These are phyloP conservation scores for Marasmius oreades DNA, from an alignment of 1,284 basidiomycete genomes.

Conservation along the genomic window DNA sequence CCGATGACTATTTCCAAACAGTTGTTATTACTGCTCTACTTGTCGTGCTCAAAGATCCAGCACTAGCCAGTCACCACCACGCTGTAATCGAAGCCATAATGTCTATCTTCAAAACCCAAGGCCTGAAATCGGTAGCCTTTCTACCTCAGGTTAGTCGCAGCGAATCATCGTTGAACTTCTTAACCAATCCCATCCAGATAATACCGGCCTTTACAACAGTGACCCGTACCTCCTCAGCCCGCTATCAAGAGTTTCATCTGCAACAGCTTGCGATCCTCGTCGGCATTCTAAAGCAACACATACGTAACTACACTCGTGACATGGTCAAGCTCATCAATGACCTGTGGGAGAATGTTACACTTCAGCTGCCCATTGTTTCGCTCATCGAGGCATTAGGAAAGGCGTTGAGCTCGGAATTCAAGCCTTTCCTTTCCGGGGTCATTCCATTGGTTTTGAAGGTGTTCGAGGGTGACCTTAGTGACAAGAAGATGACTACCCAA, in stretches of 20 bases:
- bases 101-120: slow-evolving; percentile 99
- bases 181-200: slow-evolving; percentile 57
- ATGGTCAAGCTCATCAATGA: slow-evolving; percentile 84
- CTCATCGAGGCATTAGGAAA: slow-evolving; percentile 94
- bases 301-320: slow-evolving; percentile 86
- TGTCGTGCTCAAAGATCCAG: slow-evolving; percentile 86
- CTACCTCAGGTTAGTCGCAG: slow-evolving; percentile 73
- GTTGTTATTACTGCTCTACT: slow-evolving; percentile 92
- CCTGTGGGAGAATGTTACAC: slow-evolving; percentile 83
- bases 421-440: slow-evolving; percentile 92
- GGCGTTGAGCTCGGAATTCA: slow-evolving; percentile 96
- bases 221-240: slow-evolving; percentile 78
- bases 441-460: slow-evolving; percentile 89
- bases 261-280: slow-evolving; percentile 97
- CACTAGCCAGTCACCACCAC: slow-evolving; percentile 83
- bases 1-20: slow-evolving; percentile 97
- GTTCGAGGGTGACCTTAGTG: slow-evolving; percentile 84
- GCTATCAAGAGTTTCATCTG: slow-evolving; percentile 91
- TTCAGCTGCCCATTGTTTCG: slow-evolving; percentile 92
- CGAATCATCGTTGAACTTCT: neutral
- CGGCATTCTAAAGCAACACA: slow-evolving; percentile 96
- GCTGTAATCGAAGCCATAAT: slow-evolving; percentile 98
- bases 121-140: slow-evolving; percentile 94
- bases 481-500: slow-evolving; percentile 77
- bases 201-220: slow-evolving; percentile 94